Evolutionary conservation across 306 rosid genomes (phyloP).

Genomic region (Trifolium repens): DNA sequence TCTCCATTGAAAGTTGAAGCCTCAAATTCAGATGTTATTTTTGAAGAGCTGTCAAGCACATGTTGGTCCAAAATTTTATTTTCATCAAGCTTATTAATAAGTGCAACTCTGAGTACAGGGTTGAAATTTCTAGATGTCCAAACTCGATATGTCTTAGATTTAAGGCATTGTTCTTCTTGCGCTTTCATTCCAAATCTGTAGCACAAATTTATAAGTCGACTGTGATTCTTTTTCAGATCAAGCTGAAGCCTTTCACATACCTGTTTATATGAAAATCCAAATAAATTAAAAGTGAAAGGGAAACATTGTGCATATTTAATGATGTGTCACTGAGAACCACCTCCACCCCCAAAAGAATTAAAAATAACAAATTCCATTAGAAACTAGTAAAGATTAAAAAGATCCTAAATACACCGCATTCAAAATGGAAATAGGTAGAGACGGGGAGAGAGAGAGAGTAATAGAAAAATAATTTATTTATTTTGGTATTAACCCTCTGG

Average conservation of each 20-base stretch:
- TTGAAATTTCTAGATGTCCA: slow-evolving; percentile 74
- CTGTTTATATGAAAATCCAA: slow-evolving; percentile 53
- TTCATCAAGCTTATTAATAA: slow-evolving; percentile 49
- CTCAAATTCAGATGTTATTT: slow-evolving; percentile 40
- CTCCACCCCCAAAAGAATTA: no score
- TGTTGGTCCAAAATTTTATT: slow-evolving; percentile 42
- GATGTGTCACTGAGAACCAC: no score
- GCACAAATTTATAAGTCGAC: slow-evolving; percentile 65
- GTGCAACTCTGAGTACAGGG: slow-evolving; percentile 51
- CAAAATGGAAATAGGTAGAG: background rate
- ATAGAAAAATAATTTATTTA: no score
- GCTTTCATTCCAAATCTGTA: slow-evolving; percentile 76
- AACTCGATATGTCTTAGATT: slow-evolving; percentile 65
- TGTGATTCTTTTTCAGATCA: slow-evolving; percentile 70
- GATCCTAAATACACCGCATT: no score
- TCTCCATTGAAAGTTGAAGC: slow-evolving; percentile 42
- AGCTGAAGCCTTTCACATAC: slow-evolving; percentile 80
- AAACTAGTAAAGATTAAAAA: background rate
- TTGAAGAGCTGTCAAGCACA: slow-evolving; percentile 46
- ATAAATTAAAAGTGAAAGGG: slow-evolving; percentile 36
- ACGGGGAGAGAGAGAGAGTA: background rate
- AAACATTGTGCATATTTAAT: slow-evolving; percentile 30
- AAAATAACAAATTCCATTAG: no score
- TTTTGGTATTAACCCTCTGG: no score
- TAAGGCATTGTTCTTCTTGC: slow-evolving; percentile 71